Base-by-base conservation (phyloP, 2,329 filamentous ascomycete species). In the Ophiosphaerella narmari region DNA sequence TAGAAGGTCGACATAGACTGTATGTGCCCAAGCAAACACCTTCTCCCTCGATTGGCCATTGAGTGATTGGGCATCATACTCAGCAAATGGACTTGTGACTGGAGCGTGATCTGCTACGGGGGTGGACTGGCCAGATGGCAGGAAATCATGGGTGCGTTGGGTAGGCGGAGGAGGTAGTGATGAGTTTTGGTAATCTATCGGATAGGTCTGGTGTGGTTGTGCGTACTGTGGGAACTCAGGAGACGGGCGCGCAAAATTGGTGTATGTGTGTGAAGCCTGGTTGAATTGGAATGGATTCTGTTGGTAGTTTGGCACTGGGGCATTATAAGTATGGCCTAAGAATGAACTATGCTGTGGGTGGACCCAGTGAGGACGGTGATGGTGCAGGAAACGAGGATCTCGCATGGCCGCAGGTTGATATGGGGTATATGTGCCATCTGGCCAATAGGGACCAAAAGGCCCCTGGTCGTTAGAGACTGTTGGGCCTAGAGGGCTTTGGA, bases 1-100 rank as follows among this genome's bases (percentile, higher is more conserved):
- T 38, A 80, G 69, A 13, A 80, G 70, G 46, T 80, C 77, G 36
- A 78, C 71, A 52, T 80, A 81, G 21, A 78, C 76, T 31, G 76
- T 72, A 54, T 76, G 69, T 13, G 73, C 76, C 76, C 75, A 77
- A 16, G 71, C 70, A 63, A 78, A 80, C 13, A 76, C 73, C 46
- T 67, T 72, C 50, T 80, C 78, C 31, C 76, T 66, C 39, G 72
- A 70, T 44, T 73, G 70, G 3, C 71, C 75, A 56, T 77, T 76
- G 5, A 68, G 65, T 13, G 76, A 77, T n/a, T 70, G 66, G 3
- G 74, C 57, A 2, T 73, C 74, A 48, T 71, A 77, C 33, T 79
- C 77, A 21, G 61, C 37, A 12, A 65, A 50, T 1, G 68, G 54
- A 1, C 57, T 60, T 6, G 54, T 49, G 1, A 53, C 38, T 3